Conservation (phyloP, 805 yeast genomes). For the Yamadazyma ubonensis region DNA sequence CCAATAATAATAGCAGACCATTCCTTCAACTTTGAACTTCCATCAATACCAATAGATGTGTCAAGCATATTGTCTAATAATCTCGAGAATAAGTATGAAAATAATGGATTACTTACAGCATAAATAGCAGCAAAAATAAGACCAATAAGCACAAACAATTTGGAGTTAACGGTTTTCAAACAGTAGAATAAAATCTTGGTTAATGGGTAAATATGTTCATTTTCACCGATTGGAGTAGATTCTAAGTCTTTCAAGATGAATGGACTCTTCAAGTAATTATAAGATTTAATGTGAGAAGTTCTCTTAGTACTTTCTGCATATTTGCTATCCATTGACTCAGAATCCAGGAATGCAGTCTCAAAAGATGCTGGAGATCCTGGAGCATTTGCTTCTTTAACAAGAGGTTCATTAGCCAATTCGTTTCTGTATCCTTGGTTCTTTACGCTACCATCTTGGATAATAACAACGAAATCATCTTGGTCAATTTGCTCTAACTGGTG, state of each 20-base stretch:
- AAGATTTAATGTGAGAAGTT: conserved; percentile 4
- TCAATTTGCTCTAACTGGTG: conserved; percentile 68
- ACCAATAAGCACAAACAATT: conserved; percentile 46
- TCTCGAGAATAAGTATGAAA: conserved; percentile 75
- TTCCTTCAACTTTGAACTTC: conserved; percentile 36
- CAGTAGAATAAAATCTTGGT: conserved; percentile 27
- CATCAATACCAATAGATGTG: conserved; percentile 26
- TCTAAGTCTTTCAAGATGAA: conserved; percentile 25
- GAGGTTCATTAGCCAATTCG: conserved; percentile 8
- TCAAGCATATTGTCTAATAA: conserved; percentile 65
- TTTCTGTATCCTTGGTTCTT: conserved; percentile 18
- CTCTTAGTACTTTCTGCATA: neutral
- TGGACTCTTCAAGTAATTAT: conserved; percentile 23
- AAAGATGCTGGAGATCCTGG: neutral
- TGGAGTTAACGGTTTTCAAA: conserved; percentile 14
- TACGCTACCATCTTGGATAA: conserved; percentile 61
- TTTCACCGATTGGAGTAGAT: conserved; percentile 2
- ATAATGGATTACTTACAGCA: conserved; percentile 70
- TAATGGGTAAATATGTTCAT: conserved; percentile 21
- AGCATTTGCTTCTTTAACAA: conserved; percentile 7
- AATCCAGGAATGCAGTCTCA: neutral
- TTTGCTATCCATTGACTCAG: neutral
- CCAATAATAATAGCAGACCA: conserved; percentile 72
- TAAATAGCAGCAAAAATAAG: conserved; percentile 50
- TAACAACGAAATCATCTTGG: conserved; percentile 53